Percentiles rank a stretch among this genome's conserved stretches.
Conservation (phyloP, 2,329 filamentous ascomycete species). For the Pestalotiopsis sp. region DNA sequence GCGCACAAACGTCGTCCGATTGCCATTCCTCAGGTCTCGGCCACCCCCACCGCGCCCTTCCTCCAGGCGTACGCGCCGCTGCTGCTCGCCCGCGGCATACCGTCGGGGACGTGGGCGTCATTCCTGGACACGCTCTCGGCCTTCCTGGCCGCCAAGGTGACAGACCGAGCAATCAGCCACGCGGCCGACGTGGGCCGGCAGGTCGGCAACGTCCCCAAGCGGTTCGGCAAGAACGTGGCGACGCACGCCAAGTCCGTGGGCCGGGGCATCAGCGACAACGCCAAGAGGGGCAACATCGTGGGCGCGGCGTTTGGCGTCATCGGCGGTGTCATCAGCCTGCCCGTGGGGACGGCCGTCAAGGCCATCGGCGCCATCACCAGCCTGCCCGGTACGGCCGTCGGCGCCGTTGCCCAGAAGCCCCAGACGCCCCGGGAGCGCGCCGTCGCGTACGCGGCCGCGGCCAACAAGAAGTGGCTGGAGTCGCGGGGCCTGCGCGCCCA, state of each 20-base stretch:
- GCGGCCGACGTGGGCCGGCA: slow-evolving; percentile 42
- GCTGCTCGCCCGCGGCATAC: slow-evolving; percentile 39
- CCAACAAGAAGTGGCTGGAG: slow-evolving; percentile 46
- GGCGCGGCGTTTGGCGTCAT: slow-evolving; percentile 40
- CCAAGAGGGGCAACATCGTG: slow-evolving; percentile 42
- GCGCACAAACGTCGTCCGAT: slow-evolving; percentile 31
- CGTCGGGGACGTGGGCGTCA: slow-evolving; percentile 23
- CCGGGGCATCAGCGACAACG: slow-evolving; percentile 35
- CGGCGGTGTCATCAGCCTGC: slow-evolving; percentile 40
- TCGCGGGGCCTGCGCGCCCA: slow-evolving; percentile 39
- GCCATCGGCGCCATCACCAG: slow-evolving; percentile 35
- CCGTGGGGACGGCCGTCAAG: slow-evolving; percentile 39
- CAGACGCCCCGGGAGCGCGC: slow-evolving; percentile 45
- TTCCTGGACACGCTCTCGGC: slow-evolving; percentile 44
- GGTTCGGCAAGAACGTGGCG: slow-evolving; percentile 38
- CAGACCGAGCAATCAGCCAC: slow-evolving; percentile 45
- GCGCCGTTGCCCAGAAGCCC: slow-evolving; percentile 39
- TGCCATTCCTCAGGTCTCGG: slow-evolving; percentile 42
- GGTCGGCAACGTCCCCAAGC: slow-evolving; percentile 37
- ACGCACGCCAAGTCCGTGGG: slow-evolving; percentile 40
- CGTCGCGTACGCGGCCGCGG: slow-evolving; percentile 42
- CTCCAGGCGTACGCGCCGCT: slow-evolving; percentile 39
- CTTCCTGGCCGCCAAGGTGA: slow-evolving; percentile 48
- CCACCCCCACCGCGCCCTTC: slow-evolving; percentile 39
- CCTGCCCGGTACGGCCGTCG: slow-evolving; percentile 37